Evolutionary conservation across 441 rosid genomes (phyloP), one percentile per base, ranked within the genome.

Genomic region (Daphne laureola): DNA sequence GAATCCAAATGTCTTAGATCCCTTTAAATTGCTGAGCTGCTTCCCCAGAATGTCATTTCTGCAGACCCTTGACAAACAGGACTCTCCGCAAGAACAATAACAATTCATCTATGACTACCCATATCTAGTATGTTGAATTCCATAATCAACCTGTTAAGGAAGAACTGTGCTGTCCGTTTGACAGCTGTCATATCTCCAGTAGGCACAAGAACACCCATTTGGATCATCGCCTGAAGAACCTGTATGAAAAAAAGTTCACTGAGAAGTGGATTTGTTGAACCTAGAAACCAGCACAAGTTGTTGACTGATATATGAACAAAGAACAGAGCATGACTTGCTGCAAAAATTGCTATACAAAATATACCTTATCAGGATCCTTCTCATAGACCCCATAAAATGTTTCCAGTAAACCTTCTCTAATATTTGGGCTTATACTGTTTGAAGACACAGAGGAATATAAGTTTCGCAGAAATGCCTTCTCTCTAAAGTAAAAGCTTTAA

Each of bases 121-220:
- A 31, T 5, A 31, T 31, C 11, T 31, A 6, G 0, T 31, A 31
- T 7, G 38, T 31, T 5, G 5, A 8, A 31, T 9, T 31, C 38
- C 38, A 31, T 31, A 31, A 31, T 31, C 16, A 14, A 93, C 99
- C 96, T 93, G 49, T 90, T 85, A 58, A 93, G 96, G 74, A 93
- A 93, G 75, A 93, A 93, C 55, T 77, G 75, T 25, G 99, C 96
- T 38, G 99, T 93, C 67, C 99, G 73, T 69, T 96, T 78, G 63
- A 93, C 83, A 58, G 99, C 92, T 52, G 99, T 93, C 83, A 80
- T 75, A 65, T 93, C 99, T 63, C 99, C 99, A 36, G 97, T 93
- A 52, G 99, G 99, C 57, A 93, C 96, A 66, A 93, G 97, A 62
- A 93, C 97, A 58, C 99, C 99, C 99, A 93, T 93, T 76, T 89